These are phyloP conservation scores for Trichoderma atrobrunneum DNA, from an alignment of 2,329 filamentous ascomycete genomes.

Conservation along the genomic window DNA sequence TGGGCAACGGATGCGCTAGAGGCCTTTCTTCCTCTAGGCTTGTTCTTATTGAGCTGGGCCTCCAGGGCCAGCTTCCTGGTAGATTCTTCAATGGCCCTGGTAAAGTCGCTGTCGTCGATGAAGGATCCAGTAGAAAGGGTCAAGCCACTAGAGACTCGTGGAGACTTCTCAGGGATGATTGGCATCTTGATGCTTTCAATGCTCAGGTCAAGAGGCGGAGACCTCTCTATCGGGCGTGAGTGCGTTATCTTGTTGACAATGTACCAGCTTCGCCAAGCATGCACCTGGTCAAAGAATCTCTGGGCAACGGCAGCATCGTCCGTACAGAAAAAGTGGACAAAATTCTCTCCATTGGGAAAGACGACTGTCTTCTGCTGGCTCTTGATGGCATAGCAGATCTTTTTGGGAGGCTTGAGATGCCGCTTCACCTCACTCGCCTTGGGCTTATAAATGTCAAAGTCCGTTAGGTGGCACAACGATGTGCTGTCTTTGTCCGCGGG, in stretches of 20 bases:
- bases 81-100: conserved; percentile 20
- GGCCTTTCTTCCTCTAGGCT: conserved; percentile 6
- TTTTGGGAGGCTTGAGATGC: conserved; percentile 78
- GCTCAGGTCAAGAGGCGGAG: conserved; percentile 20
- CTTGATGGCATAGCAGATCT: conserved; percentile 82
- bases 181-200: conserved; percentile 2
- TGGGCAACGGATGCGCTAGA: conserved; percentile 15
- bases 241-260: conserved; percentile 66
- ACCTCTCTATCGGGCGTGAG: conserved; percentile 40
- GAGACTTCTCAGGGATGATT: background rate
- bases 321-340: conserved; percentile 87
- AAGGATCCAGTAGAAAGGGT: conserved; percentile 17
- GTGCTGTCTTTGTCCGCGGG: conserved; percentile 62
- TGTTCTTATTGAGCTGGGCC: conserved; percentile 13
- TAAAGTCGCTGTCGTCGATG: conserved; percentile 20
- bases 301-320: conserved; percentile 66
- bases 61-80: conserved; percentile 19
- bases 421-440: conserved; percentile 65
- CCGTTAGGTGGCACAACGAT: conserved; percentile 79
- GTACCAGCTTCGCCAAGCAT: conserved; percentile 90
- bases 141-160: background rate
- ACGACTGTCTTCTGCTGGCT: conserved; percentile 85
- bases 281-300: conserved; percentile 68
- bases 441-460: conserved; percentile 87
- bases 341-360: conserved; percentile 79